Evolutionary conservation across 1,284 basidiomycete species (phyloP), one percentile per base, ranked within the genome.

Genomic region (Leucoagaricus sp.): DNA sequence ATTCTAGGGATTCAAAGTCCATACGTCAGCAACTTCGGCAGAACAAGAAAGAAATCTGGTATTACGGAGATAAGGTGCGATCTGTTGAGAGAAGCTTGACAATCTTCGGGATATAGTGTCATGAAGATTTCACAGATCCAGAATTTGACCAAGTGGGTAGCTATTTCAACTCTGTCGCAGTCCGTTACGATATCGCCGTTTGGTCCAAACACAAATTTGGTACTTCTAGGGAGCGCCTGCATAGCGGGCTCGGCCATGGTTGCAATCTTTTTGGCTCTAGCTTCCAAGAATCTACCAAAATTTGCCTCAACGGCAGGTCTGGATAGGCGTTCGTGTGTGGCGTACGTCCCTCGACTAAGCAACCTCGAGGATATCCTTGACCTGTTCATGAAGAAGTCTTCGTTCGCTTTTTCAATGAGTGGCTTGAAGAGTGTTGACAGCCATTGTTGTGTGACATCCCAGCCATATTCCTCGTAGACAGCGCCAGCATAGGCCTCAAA

Each of bases 401-500:
- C 58, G 9, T 65, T 66, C 3, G 70, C 67, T 21, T 63, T 62
- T 34, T 63, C 60, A 33, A 67, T 59, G 12, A 72, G 59, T 13
- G 69, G 68, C 13, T 55, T 57, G 51, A 69, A 67, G 25, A 71
- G 53, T 1, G 45, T 49, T n/a, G 59, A 46, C 1, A 72, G 61
- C 70, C 69, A 70, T 3, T 56, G 50, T 33, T 61, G 45, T 2
- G 67, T 61, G 21, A 45, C 60, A 13, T 55, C 36, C 64, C 65
- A 68, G 10, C 71, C 70, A 41, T 65, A 58, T 50, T 70, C 63
- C 21, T 67, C 48, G 23, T 64, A 71, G 5, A 72, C 60, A 2
- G 70, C 69, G 3, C 71, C 70, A n/a, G 57, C 60, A 47, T 67
- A 68, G 3, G 69, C 60, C 55, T 72, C 71, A 46, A 72, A 71